Conservation (phyloP, 23 red algal genomes). For the Gracilaria domingensis region DNA sequence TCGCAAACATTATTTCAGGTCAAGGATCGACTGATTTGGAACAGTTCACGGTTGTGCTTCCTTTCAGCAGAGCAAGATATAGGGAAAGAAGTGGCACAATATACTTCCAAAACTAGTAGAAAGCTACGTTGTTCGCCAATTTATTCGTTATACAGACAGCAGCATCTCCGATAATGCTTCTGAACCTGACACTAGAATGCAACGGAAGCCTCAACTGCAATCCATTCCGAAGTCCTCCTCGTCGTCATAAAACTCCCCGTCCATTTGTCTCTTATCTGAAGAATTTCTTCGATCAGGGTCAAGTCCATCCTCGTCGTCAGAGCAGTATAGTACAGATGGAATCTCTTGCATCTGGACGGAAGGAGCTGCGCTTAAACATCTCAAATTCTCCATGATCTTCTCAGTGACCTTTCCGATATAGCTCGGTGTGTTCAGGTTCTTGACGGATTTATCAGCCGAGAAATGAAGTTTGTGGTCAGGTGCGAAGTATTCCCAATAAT, state of each 20-base stretch:
- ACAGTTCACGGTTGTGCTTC: background rate
- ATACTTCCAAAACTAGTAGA: background rate
- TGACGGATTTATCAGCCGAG: slow-evolving; percentile 27
- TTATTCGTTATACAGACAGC: background rate
- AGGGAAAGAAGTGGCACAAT: background rate
- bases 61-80: background rate
- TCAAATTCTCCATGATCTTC: slow-evolving; percentile 63
- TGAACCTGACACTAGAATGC: background rate
- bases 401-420: slow-evolving; percentile 57
- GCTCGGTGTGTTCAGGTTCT: slow-evolving; percentile 37
- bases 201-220: background rate
- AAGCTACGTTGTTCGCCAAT: background rate
- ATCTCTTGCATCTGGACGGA: slow-evolving; percentile 72
- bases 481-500: slow-evolving; percentile 79
- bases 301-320: slow-evolving; percentile 48
- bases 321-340: slow-evolving; percentile 46
- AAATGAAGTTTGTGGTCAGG: slow-evolving; percentile 64
- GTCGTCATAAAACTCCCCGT: slow-evolving; percentile 34
- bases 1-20: background rate
- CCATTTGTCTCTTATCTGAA: background rate
- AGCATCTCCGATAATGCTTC: background rate
- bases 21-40: background rate
- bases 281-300: background rate
- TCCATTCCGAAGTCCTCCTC: slow-evolving; percentile 5
- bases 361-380: slow-evolving; percentile 41